phyloP scores from a whole-genome alignment of 345 rosid genomes.

The Streptanthus diversifolius region DNA sequence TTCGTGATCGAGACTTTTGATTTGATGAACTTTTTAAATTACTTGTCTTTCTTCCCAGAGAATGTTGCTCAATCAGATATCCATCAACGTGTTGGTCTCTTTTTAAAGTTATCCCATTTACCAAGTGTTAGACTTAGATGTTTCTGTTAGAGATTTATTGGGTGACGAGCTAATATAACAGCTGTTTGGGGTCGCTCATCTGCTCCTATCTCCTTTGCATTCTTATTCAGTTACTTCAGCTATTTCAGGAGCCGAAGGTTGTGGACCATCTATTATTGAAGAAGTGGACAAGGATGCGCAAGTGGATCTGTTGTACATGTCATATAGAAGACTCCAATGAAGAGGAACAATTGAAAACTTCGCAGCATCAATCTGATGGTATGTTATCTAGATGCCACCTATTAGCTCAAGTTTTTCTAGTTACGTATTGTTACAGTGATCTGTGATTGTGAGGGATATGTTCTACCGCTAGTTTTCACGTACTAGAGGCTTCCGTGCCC shows the following conservation, averaged over 20 bases:
- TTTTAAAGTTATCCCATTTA: not conserved
- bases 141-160: not conserved
- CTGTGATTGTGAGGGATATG: not conserved
- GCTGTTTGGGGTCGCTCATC: not conserved
- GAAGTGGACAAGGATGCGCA: constrained; percentile 71
- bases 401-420: not conserved
- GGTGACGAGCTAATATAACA: not conserved
- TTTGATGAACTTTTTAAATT: not conserved
- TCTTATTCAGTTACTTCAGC: not conserved
- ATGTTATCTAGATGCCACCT: constrained; percentile 18
- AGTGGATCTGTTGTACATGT: constrained; percentile 92
- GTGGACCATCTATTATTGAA: constrained; percentile 43
- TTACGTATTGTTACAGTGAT: not conserved
- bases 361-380: constrained; percentile 64
- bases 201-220: not conserved
- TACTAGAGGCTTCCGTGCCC: not conserved
- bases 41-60: not conserved
- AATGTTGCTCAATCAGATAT: constrained; percentile 1
- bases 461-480: not conserved
- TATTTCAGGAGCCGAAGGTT: constrained; percentile 22
- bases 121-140: not conserved
- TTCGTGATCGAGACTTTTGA: not conserved
- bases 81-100: not conserved
- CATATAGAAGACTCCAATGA: constrained; percentile 76
- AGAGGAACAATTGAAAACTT: constrained; percentile 56